Conservation (phyloP, 495 filamentous ascomycete species). For the Talaromyces thailandensis region DNA sequence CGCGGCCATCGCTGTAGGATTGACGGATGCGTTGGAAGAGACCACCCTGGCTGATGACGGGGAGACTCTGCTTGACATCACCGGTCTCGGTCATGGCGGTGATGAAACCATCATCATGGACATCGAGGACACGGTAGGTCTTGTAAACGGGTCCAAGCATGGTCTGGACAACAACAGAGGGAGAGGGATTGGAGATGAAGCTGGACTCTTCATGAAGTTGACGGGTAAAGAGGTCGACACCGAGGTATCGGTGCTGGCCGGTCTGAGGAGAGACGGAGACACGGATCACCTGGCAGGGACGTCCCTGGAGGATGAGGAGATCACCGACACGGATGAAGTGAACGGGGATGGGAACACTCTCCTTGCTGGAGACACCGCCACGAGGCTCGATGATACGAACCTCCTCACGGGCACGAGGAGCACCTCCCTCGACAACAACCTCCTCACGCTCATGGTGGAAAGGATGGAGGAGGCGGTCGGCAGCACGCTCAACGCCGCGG, state of each 20-base stretch:
- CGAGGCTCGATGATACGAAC: conserved; percentile 48
- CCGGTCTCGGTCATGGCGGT: conserved; percentile 81
- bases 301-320: conserved; percentile 97
- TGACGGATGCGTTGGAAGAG: conserved; percentile 75
- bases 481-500: conserved; percentile 73
- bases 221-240: conserved; percentile 99
- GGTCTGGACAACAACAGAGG: conserved; percentile 96
- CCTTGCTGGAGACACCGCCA: conserved; percentile 41
- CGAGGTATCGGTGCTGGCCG: conserved; percentile 98
- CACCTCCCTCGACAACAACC: conserved; percentile 45
- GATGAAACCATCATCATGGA: conserved; percentile 76
- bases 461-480: conserved; percentile 70
- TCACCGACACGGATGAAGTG: conserved; percentile 99
- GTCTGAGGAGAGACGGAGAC: conserved; percentile 98
- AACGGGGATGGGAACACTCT: conserved; percentile 96
- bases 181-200: conserved; percentile 93
- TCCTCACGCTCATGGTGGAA: conserved; percentile 49
- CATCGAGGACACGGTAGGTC: conserved; percentile 98
- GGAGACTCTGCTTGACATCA: conserved; percentile 94
- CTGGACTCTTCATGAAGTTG: conserved; percentile 98
- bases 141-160: conserved; percentile 99
- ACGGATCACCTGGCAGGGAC: conserved; percentile 99
- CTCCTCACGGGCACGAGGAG: conserved; percentile 34
- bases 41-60: conserved; percentile 86
- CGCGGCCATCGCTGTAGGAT: conserved; percentile 85